Evolutionary conservation across 1,284 basidiomycete species (phyloP), one percentile per base, ranked within the genome.

Genomic region (Rhodofomes roseus): DNA sequence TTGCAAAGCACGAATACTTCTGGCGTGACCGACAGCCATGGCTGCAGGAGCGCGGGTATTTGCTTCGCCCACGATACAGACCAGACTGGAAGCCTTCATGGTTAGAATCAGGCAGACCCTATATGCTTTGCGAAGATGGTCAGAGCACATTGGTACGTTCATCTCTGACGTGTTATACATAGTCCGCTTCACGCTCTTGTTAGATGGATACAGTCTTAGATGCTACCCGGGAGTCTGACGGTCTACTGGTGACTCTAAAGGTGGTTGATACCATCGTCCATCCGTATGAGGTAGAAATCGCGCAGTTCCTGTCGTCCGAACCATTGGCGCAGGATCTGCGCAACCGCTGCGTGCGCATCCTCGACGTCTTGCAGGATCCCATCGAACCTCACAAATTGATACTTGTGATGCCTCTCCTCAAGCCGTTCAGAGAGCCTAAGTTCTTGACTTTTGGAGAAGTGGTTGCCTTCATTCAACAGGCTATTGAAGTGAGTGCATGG

Each of bases 361-460:
- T 65, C 3, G 65, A 68, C 25, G 58, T 62, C 0, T 64, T 67
- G 12, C 54, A 57, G n/a, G 54, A 36, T 6, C 67, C 66, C 0
- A 39, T 65, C 1, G 61, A 60, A 31, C 40, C 59, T 0, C 55
- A 60, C 4, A 20, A 48, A 5, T 37, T 27, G 0, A 40, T 71
- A 9, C 14, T 73, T 1, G 71, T 44, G 7, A 66, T 72, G 68
- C 72, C 71, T 2, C 61, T 66, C 4, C 61, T 73, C 2, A 60
- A 63, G 0, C 31, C 50, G 1, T 65, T 60, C 43, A 39, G 66
- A 29, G 50, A 63, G 22, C 68, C 69, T 4, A 56, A 44, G 1
- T 70, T 72, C 50, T 22, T 59, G 1, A 66, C 69, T 0, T 59
- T 70, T 0, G 68, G 68, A 2, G 72, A 73, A 54, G 66, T 56